A percentile compares a stretch with the other conserved stretches of the same genome.
phyloP scores from a whole-genome alignment of 139 green algal species.

The Micractinium sp. region DNA sequence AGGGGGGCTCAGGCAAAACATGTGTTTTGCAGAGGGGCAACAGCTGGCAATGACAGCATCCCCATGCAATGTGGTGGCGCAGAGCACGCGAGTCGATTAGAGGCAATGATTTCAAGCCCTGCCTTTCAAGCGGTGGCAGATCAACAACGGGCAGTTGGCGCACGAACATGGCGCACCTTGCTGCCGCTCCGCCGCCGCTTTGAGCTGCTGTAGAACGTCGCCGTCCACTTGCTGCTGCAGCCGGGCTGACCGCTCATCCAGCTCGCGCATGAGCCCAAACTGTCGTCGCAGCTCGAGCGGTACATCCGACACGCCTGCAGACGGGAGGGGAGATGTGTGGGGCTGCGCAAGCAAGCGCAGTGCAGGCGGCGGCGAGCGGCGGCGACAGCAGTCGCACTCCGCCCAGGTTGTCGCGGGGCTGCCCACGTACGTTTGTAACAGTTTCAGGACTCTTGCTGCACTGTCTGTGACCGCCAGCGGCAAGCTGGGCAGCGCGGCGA shows the following conservation, averaged over 20 bases:
- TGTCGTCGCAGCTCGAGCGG: slow-evolving; percentile 65
- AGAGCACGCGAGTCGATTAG: not conserved
- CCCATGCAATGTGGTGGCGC: not conserved
- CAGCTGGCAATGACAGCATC: not conserved
- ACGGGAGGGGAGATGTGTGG: not conserved
- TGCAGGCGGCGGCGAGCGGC: not conserved
- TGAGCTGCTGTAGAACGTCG: slow-evolving; percentile 48
- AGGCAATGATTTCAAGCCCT: not conserved
- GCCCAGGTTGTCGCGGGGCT: not conserved
- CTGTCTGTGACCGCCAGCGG: not conserved
- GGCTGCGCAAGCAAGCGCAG: not conserved
- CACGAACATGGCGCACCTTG: not conserved
- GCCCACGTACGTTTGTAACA: not conserved
- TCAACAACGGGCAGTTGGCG: no score
- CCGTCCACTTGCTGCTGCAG: slow-evolving; percentile 62
- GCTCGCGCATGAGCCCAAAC: slow-evolving; percentile 71
- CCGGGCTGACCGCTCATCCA: slow-evolving; percentile 57
- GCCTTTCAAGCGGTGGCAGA: not conserved
- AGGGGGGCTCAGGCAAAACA: not conserved
- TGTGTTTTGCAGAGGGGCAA: no score
- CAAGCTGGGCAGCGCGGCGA: not conserved
- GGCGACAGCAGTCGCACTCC: not conserved
- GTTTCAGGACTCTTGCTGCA: not conserved
- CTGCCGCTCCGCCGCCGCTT: slow-evolving; percentile 19
- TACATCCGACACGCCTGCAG: slow-evolving; percentile 57